Base-by-base conservation (phyloP, 2,329 filamentous ascomycete species). In the Pseudomassariella vexata region DNA sequence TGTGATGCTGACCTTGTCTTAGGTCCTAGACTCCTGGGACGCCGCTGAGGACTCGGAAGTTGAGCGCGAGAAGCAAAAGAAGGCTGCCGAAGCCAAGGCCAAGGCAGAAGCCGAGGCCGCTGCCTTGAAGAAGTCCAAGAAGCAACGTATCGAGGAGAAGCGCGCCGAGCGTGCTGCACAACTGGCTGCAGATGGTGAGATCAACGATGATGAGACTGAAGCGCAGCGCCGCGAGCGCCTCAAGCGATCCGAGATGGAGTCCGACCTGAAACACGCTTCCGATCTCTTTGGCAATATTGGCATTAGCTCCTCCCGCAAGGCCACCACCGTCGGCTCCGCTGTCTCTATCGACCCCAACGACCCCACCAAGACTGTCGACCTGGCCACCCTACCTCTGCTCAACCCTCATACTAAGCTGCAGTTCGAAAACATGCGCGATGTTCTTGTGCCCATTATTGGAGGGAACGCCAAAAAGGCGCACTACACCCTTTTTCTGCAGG, bases 1-100 rank as follows among this genome's bases (percentile, higher is more conserved):
- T 11, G 8, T 14, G 18, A 10, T 18, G 10, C 32, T 19, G 19
- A 21, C 28, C 9, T n/a, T 3, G 6, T 25, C 11, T 3, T 44
- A 95, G 82, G 86, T 96, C 36, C 76, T 95, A 53, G 92, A 98
- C 39, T 90, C 86, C 20, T 98, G 92, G 92, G 89, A 96, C 53
- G 90, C 86, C 37, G 89, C 85, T 47, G 92, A 96, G 55, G 92
- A 98, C 66, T 95, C 88, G 40, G 92, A 98, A 52, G 90, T 81
- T 49, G 92, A 98, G 69, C 85, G 88, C 51, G 89, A 95, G 63
- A 98, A 96, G 71, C 85, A 77, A 18, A 85, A 84, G 63, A 92
- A 90, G 66, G 87, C 81, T 30, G 82, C 74, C 5, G 89, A 86
- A 54, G 83, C 78, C 32, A 94, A 94, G 63, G 86, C 84, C 37